Percentiles rank a stretch among this genome's conserved stretches.
phyloP scores from a whole-genome alignment of 441 rosid genomes.

The Flueggea neowawraea region DNA sequence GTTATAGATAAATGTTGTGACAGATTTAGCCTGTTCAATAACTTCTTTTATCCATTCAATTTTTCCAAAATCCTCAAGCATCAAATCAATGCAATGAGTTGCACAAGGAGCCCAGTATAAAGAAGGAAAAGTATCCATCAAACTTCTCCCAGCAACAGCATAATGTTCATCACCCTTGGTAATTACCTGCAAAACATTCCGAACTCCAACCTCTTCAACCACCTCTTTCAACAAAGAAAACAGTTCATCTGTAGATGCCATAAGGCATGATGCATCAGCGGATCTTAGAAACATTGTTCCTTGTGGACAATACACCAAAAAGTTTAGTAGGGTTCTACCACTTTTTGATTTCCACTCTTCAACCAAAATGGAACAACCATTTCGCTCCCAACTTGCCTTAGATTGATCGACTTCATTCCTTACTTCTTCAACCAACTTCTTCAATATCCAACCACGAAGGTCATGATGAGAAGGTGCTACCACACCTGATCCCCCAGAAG shows the following conservation, averaged over 20 bases:
- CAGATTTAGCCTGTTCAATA: conserved; percentile 70
- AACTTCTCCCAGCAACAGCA: conserved; percentile 44
- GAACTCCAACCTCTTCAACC: conserved; percentile 78
- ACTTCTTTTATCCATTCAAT: conserved; percentile 58
- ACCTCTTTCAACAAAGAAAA: conserved; percentile 56
- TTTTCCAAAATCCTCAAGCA: conserved; percentile 74
- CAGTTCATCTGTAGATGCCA: conserved; percentile 51
- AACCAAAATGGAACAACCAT: conserved; percentile 79
- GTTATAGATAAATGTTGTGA: conserved; percentile 80
- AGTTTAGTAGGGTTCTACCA: conserved; percentile 48
- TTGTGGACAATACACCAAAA: conserved; percentile 63
- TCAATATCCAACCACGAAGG: conserved; percentile 70
- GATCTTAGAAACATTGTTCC: conserved; percentile 73
- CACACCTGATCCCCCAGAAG: conserved; percentile 44
- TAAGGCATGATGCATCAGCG: conserved; percentile 55
- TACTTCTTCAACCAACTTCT: conserved; percentile 64
- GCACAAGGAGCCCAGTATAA: conserved; percentile 96
- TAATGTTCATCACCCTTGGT: conserved; percentile 58
- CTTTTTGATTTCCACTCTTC: conserved; percentile 49
- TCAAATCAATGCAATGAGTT: conserved; percentile 58
- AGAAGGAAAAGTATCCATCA: conserved; percentile 61
- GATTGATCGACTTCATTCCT: conserved; percentile 46
- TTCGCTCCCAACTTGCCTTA: conserved; percentile 49
- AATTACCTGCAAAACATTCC: conserved; percentile 79
- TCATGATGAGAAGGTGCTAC: conserved; percentile 56